Base-by-base conservation (phyloP, 106 monocot species). In the Dioscorea zingiberensis region DNA sequence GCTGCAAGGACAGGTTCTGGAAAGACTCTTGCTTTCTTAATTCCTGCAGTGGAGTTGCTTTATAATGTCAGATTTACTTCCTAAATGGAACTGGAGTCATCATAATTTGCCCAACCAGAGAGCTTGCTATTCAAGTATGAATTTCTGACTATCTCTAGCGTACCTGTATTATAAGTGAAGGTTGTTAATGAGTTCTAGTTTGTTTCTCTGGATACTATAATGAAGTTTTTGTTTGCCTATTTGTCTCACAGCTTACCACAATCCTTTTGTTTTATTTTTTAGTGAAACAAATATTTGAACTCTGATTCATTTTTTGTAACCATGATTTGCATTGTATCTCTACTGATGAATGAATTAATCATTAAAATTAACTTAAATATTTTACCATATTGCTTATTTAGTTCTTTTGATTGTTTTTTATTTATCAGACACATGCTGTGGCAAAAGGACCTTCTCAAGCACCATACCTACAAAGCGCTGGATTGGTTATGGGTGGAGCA, bases 11-110 rank as follows among this genome's bases (percentile, higher is more conserved):
- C 92, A 0, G 89, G 97, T 54, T 92, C 97, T 0, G 92, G 97
- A 24, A 98, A 92, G 56, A 98, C 97, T 4, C 92, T 98, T 32
- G 97, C 97, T 25, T 98, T 98, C 62, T 72, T 98, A 54, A 77
- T 98, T 51, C 97, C 97, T 9, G 93, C 82, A 3, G 64, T 98
- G 2, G 97, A 98, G 64, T 71, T 98, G 70, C 62, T 98, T 47
- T 62, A 84, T 65, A 64, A 80, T 47, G 65, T 79, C 22, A 58
- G 59, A 18, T 98, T 88, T 59, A 47, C 47, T 55, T 81, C 27
- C 73, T 92, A 57, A 98, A 93, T 64, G 97, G 97, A 54, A 77
- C 89, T 66, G 88, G 83, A 63, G 86, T 86, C 1, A 74, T 98
- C 47, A 68, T 98, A 48, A 88, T 98, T 46, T 88, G 93, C 59